Base-by-base conservation (phyloP, 1,139 yeast species). In the Pichia cactophila region DNA sequence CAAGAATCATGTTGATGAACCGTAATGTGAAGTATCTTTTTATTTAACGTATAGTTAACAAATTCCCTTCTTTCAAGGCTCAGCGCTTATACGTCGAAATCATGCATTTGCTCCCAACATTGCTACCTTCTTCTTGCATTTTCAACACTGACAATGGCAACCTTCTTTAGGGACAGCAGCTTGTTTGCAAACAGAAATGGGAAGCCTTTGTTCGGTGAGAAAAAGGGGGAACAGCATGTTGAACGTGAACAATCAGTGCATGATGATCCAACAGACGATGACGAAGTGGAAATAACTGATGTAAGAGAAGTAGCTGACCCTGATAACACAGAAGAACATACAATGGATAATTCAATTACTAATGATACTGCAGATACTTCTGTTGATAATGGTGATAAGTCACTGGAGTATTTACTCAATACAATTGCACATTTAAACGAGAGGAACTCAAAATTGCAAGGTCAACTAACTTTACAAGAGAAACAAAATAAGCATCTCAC, bases 391-490 rank as follows among this genome's bases (percentile, higher is more conserved):
- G 38, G 23, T 14, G 11, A 16, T 11, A 35, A 49, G 8, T 55
- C 60, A 2, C 49, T 58, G 43, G 54, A 56, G 26, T 55, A 56
- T 42, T 40, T 58, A n/a, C 43, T 59, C 8, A 50, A 50, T 16
- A 55, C 58, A 12, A 54, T 61, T 10, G 43, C 56, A 7, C 57
- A 57, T 39, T 44, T 59, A 17, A 56, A 46, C 44, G 45, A 53
- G 17, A 31, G 51, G 7, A 55, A 56, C 16, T 54, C 53, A 14
- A 39, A 41, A 8, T 42, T 51, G 11, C 54, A 54, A 33, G 26
- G 23, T 0, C 52, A 45, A 16, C 41, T 54, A 12, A 46, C 42
- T 16, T n/a, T 16, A 12, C 26, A 44, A 1, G 50, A 52, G 31
- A 26, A 31, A 4, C 46, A 56, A 31, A 47, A 50, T 23, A 46